These are phyloP conservation scores for Umbelopsis sp. DNA, from an alignment of 192 early-diverging fungal species.

Conservation along the genomic window DNA sequence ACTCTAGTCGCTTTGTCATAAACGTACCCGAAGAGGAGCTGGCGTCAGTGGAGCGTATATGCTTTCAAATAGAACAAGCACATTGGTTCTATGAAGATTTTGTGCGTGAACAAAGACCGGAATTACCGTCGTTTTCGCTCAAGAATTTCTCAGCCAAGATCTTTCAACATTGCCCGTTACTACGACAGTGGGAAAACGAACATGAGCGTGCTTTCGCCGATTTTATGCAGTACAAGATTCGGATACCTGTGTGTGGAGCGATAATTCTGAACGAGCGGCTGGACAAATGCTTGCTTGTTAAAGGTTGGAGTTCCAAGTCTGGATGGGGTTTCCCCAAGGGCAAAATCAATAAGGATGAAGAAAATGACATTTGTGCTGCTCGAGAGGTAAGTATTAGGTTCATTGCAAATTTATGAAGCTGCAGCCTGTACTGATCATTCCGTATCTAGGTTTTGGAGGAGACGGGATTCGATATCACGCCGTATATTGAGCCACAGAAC, in stretches of 20 bases:
- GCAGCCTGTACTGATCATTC: background rate
- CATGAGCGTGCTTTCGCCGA: conserved; percentile 88
- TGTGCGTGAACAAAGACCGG: conserved; percentile 82
- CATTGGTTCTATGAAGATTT: conserved; percentile 99
- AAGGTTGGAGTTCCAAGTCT: conserved; percentile 87
- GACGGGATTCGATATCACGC: conserved; percentile 88
- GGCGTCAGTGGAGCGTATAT: conserved; percentile 91
- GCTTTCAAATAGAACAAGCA: conserved; percentile 98
- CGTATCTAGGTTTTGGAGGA: conserved; percentile 81
- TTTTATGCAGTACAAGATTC: conserved; percentile 95
- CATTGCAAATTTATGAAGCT: background rate
- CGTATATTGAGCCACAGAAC: conserved; percentile 71
- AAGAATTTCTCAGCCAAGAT: conserved; percentile 83
- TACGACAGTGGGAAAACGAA: conserved; percentile 86
- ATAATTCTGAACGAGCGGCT: conserved; percentile 86
- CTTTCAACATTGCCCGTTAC: conserved; percentile 89
- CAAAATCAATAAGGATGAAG: conserved; percentile 98
- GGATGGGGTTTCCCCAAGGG: conserved; percentile 99
- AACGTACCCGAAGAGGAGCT: conserved; percentile 97
- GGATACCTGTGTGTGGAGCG: conserved; percentile 97
- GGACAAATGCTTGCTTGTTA: conserved; percentile 87
- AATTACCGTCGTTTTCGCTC: conserved; percentile 81
- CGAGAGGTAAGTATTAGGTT: conserved; percentile 68
- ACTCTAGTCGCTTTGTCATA: conserved; percentile 91
- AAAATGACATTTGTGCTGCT: conserved; percentile 82